Evolutionary conservation across 2,329 filamentous ascomycete genomes (phyloP), one percentile per base, ranked within the genome.

Genomic region (Colletotrichum chlorophyti): DNA sequence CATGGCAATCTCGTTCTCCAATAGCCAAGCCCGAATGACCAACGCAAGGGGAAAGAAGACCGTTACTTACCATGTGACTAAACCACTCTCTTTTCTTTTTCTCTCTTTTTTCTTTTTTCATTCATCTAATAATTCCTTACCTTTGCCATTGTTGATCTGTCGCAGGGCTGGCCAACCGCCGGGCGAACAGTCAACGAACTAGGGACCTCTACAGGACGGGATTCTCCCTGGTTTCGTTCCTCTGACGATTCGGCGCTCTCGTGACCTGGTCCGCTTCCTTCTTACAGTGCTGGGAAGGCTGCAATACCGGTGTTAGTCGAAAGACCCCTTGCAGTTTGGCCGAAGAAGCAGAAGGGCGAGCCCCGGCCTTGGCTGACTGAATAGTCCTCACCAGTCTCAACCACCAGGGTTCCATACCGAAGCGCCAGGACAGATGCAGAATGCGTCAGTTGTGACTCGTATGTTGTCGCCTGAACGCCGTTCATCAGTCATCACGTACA

Each of bases 1-100:
- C 58, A 60, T 58, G 53, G 58, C 58, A 60, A 57, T 57, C 24
- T 59, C 19, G 19, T 35, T 45, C 45, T 29, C 53, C 53, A 46
- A 32, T 49, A 60, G 43, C 34, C 21, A 58, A 34, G 37, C 19
- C 27, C 26, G 24, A 15, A 12, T 17, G 35, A 19, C 5, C 27
- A 50, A 43, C 45, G 26, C 35, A 48, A 37, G 23, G 32, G 31
- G 31, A 42, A 48, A 41, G 34, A 27, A 41, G 24, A 35, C 38
- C 31, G 45, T 52, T 50, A 31, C 29, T 50, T 24, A 46, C 43
- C 29, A 40, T 43, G 42, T 40, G 37, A 14, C 51, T 1, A 23
- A 23, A 35, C 17, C n/a, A 29, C 26, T 29, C 11, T 34, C 29
- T 45, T 59, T 47, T n/a, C n/a, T 27, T 32, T 26, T 21, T 15